Evolutionary conservation across 2,329 filamentous ascomycete genomes (phyloP).

Genomic region (Beauveria sp.): DNA sequence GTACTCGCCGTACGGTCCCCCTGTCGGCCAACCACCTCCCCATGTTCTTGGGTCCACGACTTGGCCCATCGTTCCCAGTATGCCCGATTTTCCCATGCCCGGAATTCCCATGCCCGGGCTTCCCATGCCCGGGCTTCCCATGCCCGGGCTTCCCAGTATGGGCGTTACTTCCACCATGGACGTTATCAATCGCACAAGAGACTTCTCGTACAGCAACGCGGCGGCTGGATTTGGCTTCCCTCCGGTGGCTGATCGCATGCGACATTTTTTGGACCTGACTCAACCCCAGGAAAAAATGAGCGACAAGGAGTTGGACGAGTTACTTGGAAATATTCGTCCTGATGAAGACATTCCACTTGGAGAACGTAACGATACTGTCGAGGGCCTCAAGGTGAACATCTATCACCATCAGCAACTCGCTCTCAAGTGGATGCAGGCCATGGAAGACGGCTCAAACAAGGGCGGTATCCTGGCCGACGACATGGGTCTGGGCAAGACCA

Average conservation of each 20-base stretch:
- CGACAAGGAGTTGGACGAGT: slow-evolving; percentile 59
- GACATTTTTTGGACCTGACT: slow-evolving; percentile 20
- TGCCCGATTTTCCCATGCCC: neutral
- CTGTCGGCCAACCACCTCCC: neutral
- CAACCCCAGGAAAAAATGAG: slow-evolving; percentile 21
- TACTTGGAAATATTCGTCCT: slow-evolving; percentile 66
- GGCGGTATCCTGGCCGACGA: slow-evolving; percentile 91
- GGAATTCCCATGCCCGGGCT: neutral
- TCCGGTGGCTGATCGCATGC: slow-evolving; percentile 24
- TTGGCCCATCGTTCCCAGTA: neutral
- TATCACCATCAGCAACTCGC: slow-evolving; percentile 81
- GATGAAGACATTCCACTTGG: slow-evolving; percentile 58
- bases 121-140: neutral
- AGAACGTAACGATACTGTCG: slow-evolving; percentile 60
- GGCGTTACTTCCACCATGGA: neutral
- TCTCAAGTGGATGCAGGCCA: slow-evolving; percentile 75
- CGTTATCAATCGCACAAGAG: slow-evolving; percentile 21
- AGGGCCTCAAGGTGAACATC: slow-evolving; percentile 58
- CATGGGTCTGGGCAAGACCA: slow-evolving; percentile 89
- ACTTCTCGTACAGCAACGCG: slow-evolving; percentile 29
- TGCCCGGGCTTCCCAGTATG: neutral
- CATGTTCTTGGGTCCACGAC: neutral
- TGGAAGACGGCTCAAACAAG: slow-evolving; percentile 68
- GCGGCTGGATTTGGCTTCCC: slow-evolving; percentile 27
- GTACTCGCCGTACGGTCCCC: neutral